These are phyloP conservation scores for Neltuma alba DNA, from an alignment of 306 rosid species.

Conservation along the genomic window DNA sequence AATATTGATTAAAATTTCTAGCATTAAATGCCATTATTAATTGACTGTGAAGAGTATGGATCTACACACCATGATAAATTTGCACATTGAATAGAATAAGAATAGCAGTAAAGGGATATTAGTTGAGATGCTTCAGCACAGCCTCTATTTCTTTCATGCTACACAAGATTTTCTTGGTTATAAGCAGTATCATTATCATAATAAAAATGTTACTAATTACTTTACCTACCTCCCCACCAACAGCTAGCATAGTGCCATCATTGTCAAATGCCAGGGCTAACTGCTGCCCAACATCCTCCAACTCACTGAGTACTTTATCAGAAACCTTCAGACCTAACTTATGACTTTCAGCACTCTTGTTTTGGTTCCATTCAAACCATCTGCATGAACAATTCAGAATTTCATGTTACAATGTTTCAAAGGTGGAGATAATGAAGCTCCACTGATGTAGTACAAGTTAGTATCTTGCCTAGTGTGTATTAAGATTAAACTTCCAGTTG, in stretches of 20 bases:
- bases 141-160: not conserved
- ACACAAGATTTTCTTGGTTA: not conserved
- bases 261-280: constrained; percentile 71
- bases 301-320: constrained; percentile 49
- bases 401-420: constrained; percentile 13
- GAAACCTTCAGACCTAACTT: constrained; percentile 55
- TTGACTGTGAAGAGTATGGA: constrained; percentile 12
- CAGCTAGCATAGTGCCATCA: constrained; percentile 76
- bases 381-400: constrained; percentile 45
- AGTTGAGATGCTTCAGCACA: constrained; percentile 11
- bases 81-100: constrained; percentile 13
- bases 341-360: constrained; percentile 41
- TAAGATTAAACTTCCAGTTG: not conserved
- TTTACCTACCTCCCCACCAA: constrained; percentile 88
- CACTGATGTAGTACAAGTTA: not conserved
- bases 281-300: constrained; percentile 74
- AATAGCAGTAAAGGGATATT: constrained; percentile 9
- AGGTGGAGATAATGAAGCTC: constrained; percentile 12
- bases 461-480: not conserved
- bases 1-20: not conserved
- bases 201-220: constrained; percentile 32
- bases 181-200: not conserved
- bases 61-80: constrained; percentile 11
- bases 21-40: not conserved
- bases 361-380: constrained; percentile 67